These are phyloP conservation scores for Xanthoceras sorbifolium DNA, from an alignment of 345 rosid genomes.

Conservation along the genomic window DNA sequence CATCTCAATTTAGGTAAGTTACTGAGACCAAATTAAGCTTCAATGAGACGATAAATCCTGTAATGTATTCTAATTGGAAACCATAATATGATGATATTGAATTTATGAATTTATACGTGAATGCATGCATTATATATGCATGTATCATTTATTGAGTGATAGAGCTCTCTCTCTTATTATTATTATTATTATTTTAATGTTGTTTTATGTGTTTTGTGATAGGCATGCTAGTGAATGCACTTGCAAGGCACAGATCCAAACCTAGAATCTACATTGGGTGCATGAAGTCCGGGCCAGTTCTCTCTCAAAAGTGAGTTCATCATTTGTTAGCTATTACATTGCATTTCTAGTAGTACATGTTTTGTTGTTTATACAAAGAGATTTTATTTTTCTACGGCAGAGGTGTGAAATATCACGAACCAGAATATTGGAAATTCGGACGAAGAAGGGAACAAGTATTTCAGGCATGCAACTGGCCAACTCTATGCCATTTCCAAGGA, in stretches of 20 bases:
- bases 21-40: too few relatives aligned
- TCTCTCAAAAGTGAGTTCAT: constrained; percentile 60
- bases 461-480: constrained; percentile 93
- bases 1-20: constrained; percentile 65
- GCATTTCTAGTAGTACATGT: too few relatives aligned
- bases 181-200: not conserved
- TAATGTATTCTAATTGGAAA: too few relatives aligned
- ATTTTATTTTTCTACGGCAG: too few relatives aligned
- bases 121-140: not conserved
- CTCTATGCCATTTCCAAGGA: constrained; percentile 88
- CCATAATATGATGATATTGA: not conserved
- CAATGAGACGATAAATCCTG: too few relatives aligned
- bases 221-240: constrained; percentile 60
- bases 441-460: constrained; percentile 88
- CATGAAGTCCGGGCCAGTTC: constrained; percentile 97
- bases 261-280: constrained; percentile 89
- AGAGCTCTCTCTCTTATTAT: too few relatives aligned
- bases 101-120: not conserved
- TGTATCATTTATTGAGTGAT: not conserved
- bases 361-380: too few relatives aligned
- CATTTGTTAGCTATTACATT: too few relatives aligned
- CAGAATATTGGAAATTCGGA: constrained; percentile 95
- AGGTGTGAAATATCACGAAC: constrained; percentile 80
- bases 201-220: not conserved
- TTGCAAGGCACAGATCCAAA: constrained; percentile 59